phyloP scores from a whole-genome alignment of 305 asterid species.

The Fraxinus latifolia region DNA sequence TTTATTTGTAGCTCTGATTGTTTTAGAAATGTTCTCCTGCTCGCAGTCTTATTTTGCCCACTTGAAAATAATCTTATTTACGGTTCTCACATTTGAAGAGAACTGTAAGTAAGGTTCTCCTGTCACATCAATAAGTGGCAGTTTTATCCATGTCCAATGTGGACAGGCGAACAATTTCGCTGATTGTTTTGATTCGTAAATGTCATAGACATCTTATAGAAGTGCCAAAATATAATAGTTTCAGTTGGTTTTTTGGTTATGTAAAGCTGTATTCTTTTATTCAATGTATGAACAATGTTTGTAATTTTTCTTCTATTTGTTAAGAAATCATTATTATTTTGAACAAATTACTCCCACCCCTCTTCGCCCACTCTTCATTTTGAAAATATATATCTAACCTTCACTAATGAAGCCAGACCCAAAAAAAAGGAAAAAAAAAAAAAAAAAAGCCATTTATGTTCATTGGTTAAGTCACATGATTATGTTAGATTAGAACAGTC shows the following conservation, averaged over 20 bases:
- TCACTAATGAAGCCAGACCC: not conserved
- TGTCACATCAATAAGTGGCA: not conserved
- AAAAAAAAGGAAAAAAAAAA: too few relatives aligned
- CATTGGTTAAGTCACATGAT: not conserved
- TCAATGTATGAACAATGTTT: not conserved
- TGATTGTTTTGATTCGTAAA: slow-evolving; percentile 27
- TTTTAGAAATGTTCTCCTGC: too few relatives aligned
- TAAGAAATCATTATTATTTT: not conserved
- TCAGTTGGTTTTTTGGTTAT: not conserved
- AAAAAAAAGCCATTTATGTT: not conserved
- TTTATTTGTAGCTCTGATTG: slow-evolving; percentile 20
- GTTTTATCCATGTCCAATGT: not conserved
- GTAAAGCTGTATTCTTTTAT: slow-evolving; percentile 16
- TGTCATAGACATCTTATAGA: slow-evolving; percentile 10
- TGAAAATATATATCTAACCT: not conserved
- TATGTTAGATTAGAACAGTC: slow-evolving; percentile 31
- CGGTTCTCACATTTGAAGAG: too few relatives aligned
- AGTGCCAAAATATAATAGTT: slow-evolving; percentile 14
- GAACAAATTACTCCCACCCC: not conserved
- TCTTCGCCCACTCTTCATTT: not conserved
- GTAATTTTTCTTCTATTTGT: not conserved
- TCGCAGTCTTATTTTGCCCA: too few relatives aligned
- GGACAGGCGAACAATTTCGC: not conserved
- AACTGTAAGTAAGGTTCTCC: not conserved
- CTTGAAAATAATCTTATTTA: too few relatives aligned